A percentile compares a stretch with the other conserved stretches of the same genome.
These are phyloP conservation scores for Kuraishia cidri DNA, from an alignment of 805 yeast species.

Conservation along the genomic window DNA sequence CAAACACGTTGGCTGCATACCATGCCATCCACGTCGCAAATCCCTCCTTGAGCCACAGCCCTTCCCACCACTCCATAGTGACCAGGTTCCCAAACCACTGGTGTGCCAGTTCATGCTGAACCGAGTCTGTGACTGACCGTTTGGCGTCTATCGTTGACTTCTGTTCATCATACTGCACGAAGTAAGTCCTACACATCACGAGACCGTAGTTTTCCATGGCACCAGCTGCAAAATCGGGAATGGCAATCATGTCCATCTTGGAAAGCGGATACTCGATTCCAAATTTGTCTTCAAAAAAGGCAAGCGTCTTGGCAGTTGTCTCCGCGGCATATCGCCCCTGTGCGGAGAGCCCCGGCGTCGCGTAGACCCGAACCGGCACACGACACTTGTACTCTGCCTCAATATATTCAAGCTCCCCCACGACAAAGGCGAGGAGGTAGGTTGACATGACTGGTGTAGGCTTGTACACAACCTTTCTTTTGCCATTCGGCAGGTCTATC, in stretches of 20 bases:
- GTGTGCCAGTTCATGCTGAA: slow-evolving; percentile 81
- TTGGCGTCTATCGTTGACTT: slow-evolving; percentile 42
- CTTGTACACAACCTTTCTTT: slow-evolving; percentile 25
- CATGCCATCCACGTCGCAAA: slow-evolving; percentile 88
- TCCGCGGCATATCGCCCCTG: slow-evolving; percentile 38
- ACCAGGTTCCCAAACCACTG: slow-evolving; percentile 90
- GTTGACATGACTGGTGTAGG: slow-evolving; percentile 46
- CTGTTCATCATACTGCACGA: slow-evolving; percentile 36
- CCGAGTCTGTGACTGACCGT: slow-evolving; percentile 72
- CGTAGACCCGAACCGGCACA: slow-evolving; percentile 42
- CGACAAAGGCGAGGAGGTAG: slow-evolving; percentile 49
- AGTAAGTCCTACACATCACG: slow-evolving; percentile 56
- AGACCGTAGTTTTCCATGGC: slow-evolving; percentile 94
- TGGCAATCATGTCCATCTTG: slow-evolving; percentile 70
- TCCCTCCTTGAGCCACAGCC: slow-evolving; percentile 83
- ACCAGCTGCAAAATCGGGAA: slow-evolving; percentile 72
- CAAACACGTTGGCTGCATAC: slow-evolving; percentile 74
- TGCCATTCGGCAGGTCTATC: not conserved
- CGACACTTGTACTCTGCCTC: slow-evolving; percentile 33
- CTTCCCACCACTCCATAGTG: slow-evolving; percentile 94
- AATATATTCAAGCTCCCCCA: slow-evolving; percentile 46
- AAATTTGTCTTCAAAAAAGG: slow-evolving; percentile 35
- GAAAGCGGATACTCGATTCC: slow-evolving; percentile 66
- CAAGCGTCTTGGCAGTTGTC: slow-evolving; percentile 40
- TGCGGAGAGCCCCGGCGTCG: slow-evolving; percentile 36